Conservation (phyloP, 116 monocot species). For the Zostera marina region DNA sequence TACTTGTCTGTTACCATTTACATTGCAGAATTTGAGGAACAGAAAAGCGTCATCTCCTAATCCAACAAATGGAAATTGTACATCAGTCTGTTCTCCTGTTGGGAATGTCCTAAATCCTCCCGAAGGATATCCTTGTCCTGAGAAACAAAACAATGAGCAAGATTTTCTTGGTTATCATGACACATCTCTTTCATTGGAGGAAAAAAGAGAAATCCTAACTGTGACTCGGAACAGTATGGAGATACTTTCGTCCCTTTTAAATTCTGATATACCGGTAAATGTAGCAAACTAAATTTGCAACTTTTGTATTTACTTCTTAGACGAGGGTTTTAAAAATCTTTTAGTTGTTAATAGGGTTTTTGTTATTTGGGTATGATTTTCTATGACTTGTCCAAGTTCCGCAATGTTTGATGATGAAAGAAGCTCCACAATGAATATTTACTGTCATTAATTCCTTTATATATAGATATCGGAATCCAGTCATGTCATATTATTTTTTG, state of each 20-base stretch:
- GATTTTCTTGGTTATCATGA: slow-evolving; percentile 6
- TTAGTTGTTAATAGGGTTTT: no score
- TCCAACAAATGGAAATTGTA: slow-evolving; percentile 14
- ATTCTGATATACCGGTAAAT: slow-evolving; percentile 25
- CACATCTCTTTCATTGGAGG: slow-evolving; percentile 31
- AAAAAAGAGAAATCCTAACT: slow-evolving; percentile 51
- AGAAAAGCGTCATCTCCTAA: slow-evolving; percentile 10
- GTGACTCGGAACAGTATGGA: slow-evolving; percentile 48
- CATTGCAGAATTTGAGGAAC: slow-evolving; percentile 54
- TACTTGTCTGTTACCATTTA: slow-evolving; percentile 7
- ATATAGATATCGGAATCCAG: background rate
- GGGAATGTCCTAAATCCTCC: slow-evolving; percentile 15
- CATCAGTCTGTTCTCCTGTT: background rate
- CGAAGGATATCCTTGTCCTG: slow-evolving; percentile 17
- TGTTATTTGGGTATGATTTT: no score
- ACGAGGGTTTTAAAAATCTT: background rate
- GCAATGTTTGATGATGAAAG: no score
- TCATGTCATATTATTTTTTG: background rate
- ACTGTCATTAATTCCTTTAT: background rate
- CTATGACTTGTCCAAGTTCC: no score
- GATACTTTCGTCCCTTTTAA: slow-evolving; percentile 34
- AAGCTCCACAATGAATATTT: no score
- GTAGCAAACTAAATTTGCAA: background rate
- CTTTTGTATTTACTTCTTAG: background rate
- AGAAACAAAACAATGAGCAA: slow-evolving; percentile 11